A percentile compares a stretch with the other conserved stretches of the same genome.
phyloP scores from a whole-genome alignment of 2,329 filamentous ascomycete genomes.

The Elsinoe australis region DNA sequence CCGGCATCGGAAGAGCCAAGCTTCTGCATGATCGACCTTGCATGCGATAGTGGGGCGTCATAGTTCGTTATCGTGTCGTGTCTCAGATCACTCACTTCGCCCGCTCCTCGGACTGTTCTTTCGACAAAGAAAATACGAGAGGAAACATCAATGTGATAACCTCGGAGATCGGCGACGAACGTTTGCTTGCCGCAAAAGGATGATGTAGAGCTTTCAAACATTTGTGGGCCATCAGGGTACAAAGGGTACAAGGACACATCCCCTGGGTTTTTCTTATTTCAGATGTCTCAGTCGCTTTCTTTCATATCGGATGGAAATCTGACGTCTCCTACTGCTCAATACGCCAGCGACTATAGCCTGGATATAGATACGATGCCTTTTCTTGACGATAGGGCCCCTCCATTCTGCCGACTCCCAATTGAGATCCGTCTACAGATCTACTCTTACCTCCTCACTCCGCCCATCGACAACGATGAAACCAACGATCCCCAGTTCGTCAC shows the following conservation, averaged over 20 bases:
- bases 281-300: too few species aligned
- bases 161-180: background rate
- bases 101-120: background rate
- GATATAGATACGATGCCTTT: too few species aligned
- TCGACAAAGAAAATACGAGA: background rate
- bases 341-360: too few species aligned
- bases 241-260: background rate
- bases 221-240: constrained; percentile 7
- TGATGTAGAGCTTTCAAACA: background rate
- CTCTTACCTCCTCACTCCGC: constrained; percentile 36
- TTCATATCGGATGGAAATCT: too few species aligned
- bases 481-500: constrained; percentile 29
- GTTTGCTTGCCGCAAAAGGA: background rate
- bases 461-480: constrained; percentile 21
- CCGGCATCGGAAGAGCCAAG: background rate
- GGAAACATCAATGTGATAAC: background rate
- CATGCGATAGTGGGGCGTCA: constrained; percentile 4
- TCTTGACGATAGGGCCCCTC: constrained; percentile 10
- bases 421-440: constrained; percentile 44
- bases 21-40: background rate
- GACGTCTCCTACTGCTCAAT: too few species aligned
- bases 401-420: constrained; percentile 38
- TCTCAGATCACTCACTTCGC: background rate
- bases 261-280: background rate
- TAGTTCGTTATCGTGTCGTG: constrained; percentile 10